Percentiles rank a stretch among this genome's conserved stretches.
These are phyloP conservation scores for Neurospora terricola DNA, from an alignment of 495 filamentous ascomycete species.

Conservation along the genomic window DNA sequence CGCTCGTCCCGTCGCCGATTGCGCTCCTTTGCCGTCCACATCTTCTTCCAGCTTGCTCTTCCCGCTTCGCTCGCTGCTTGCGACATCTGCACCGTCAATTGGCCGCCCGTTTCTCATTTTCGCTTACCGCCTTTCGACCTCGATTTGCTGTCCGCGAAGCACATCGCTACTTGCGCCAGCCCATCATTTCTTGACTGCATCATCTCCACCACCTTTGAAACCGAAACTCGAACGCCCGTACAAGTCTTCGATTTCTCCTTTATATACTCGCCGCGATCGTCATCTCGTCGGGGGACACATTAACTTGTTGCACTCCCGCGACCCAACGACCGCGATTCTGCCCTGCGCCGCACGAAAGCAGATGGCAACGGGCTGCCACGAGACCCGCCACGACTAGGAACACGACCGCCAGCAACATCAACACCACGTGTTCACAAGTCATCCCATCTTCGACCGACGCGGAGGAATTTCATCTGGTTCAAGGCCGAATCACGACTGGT, in stretches of 20 bases:
- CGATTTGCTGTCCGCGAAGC: slow-evolving; percentile 1
- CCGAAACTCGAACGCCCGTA: not conserved
- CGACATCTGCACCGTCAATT: slow-evolving; percentile 15
- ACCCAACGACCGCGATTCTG: not conserved
- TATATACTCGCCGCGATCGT: not conserved
- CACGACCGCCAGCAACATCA: not conserved
- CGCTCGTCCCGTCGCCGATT: not conserved
- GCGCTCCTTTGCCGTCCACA: not conserved
- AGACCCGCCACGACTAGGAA: not conserved
- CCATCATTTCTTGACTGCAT: not conserved
- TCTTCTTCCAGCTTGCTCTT: not conserved
- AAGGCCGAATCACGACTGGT: not conserved
- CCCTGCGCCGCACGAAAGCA: not conserved
- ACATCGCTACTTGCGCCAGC: not conserved
- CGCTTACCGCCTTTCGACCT: slow-evolving; percentile 32
- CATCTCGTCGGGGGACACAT: not conserved
- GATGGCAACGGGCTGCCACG: not conserved
- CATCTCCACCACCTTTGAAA: not conserved
- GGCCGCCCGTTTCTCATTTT: slow-evolving; percentile 27
- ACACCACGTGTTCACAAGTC: not conserved
- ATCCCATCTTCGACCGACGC: not conserved
- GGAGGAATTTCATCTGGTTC: not conserved
- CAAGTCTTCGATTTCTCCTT: not conserved
- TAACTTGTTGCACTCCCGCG: not conserved
- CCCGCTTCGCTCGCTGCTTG: not conserved